These are phyloP conservation scores for Phellopilus nigrolimitatus DNA, from an alignment of 1,284 basidiomycete genomes.

Conservation along the genomic window DNA sequence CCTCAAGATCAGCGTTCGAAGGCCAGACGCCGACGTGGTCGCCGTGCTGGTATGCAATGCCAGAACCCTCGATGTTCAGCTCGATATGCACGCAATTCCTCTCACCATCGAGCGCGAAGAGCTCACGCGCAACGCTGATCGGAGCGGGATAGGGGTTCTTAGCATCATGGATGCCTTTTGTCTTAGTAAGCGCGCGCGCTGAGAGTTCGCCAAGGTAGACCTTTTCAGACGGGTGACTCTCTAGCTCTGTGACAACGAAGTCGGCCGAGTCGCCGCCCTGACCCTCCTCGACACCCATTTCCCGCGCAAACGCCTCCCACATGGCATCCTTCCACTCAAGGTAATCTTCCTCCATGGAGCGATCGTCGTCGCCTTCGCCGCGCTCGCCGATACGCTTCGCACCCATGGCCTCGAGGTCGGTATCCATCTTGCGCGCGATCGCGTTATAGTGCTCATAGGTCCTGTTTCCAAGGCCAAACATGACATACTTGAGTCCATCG, in stretches of 20 bases:
- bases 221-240: slow-evolving; percentile 72
- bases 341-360: slow-evolving; percentile 99
- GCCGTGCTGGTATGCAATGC: slow-evolving; percentile 97
- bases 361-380: slow-evolving; percentile 98
- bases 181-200: slow-evolving; percentile 83
- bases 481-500: slow-evolving; percentile 88
- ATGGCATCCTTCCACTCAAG: slow-evolving; percentile 99
- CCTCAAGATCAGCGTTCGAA: slow-evolving; percentile 87
- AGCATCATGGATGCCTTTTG: slow-evolving; percentile 91
- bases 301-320: slow-evolving; percentile 84
- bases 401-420: slow-evolving; percentile 73
- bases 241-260: slow-evolving; percentile 85
- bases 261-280: slow-evolving; percentile 94
- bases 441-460: slow-evolving; percentile 97
- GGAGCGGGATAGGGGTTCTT: slow-evolving; percentile 96
- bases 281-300: slow-evolving; percentile 90
- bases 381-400: slow-evolving; percentile 84
- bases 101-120: slow-evolving; percentile 73
- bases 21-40: slow-evolving; percentile 99
- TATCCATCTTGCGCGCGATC: slow-evolving; percentile 80
- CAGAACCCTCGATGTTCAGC: slow-evolving; percentile 91
- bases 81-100: slow-evolving; percentile 96
- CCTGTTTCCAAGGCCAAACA: slow-evolving; percentile 93
- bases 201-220: slow-evolving; percentile 91
- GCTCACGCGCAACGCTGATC: slow-evolving; percentile 73